These are phyloP conservation scores for Buddleja alternifolia DNA, from an alignment of 257 asterid genomes.

Conservation along the genomic window DNA sequence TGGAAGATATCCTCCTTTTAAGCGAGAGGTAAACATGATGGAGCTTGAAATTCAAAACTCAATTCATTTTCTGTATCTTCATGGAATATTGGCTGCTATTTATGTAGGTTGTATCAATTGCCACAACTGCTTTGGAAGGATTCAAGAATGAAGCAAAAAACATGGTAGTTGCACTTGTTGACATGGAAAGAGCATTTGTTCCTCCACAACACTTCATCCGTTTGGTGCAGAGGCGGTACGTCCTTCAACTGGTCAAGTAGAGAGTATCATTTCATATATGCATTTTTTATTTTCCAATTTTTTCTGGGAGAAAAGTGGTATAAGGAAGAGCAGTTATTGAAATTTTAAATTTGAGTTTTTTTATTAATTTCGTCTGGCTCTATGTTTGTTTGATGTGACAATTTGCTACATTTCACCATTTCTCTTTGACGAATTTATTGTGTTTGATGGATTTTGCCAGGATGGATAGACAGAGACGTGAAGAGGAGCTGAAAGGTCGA, in stretches of 20 bases:
- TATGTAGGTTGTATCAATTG: constrained; percentile 78
- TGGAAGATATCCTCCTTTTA: constrained; percentile 98
- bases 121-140: constrained; percentile 88
- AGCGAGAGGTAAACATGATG: constrained; percentile 73
- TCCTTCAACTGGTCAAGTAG: not conserved
- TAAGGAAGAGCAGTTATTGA: too few species aligned
- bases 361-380: not conserved
- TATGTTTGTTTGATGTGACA: constrained; percentile 1
- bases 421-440: not conserved
- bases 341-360: too few species aligned
- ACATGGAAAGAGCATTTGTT: constrained; percentile 98
- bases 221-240: constrained; percentile 81
- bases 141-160: constrained; percentile 83
- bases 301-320: too few species aligned
- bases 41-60: constrained; percentile 1
- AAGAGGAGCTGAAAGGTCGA: constrained; percentile 85
- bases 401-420: constrained; percentile 1
- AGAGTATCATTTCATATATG: too few species aligned
- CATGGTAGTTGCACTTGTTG: constrained; percentile 98
- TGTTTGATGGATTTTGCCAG: constrained; percentile 46
- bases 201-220: constrained; percentile 94
- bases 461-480: constrained; percentile 97
- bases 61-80: constrained; percentile 17
- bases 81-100: constrained; percentile 20
- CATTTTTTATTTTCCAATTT: too few species aligned